Evolutionary conservation across 179 eudicot species (phyloP).

Genomic region (Gypsophila paniculata): DNA sequence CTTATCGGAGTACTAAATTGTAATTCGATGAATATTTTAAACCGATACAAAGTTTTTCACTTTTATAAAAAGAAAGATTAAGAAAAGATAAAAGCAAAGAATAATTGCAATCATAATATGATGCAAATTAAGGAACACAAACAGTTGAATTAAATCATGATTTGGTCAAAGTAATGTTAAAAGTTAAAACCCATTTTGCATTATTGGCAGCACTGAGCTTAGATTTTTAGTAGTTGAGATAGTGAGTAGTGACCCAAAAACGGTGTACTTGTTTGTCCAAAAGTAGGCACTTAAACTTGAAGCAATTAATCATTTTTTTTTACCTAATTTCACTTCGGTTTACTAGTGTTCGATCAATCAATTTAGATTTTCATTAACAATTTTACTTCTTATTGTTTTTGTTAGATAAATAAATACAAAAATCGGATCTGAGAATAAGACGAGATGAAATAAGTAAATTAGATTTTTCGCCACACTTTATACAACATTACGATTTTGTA

Average conservation of each 20-base stretch:
- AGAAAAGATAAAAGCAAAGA: slow-evolving; percentile 17
- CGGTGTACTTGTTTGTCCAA: not conserved
- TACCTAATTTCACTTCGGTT: slow-evolving; percentile 11
- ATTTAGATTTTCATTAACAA: no score
- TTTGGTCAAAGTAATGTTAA: slow-evolving; percentile 23
- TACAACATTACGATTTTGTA: no score
- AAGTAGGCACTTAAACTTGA: slow-evolving; percentile 17
- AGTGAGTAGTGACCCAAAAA: not conserved
- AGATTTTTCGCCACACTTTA: no score
- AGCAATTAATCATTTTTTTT: no score
- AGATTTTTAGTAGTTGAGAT: slow-evolving; percentile 21
- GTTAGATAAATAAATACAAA: no score
- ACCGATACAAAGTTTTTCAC: slow-evolving; percentile 23
- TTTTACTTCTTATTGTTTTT: no score
- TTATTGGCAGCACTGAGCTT: slow-evolving; percentile 22
- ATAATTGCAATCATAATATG: slow-evolving; percentile 27
- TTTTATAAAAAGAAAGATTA: slow-evolving; percentile 7
- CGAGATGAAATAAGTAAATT: no score
- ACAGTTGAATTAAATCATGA: slow-evolving; percentile 21
- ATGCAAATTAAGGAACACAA: slow-evolving; percentile 21
- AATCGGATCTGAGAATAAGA: no score
- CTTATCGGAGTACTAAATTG: not conserved
- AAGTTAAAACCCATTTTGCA: slow-evolving; percentile 22
- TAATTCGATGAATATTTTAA: not conserved
- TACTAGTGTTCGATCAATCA: not conserved